Evolutionary conservation across 768 basidiomycete genomes (phyloP), one percentile per base, ranked within the genome.

Genomic region (Leccinum subgranulosum): DNA sequence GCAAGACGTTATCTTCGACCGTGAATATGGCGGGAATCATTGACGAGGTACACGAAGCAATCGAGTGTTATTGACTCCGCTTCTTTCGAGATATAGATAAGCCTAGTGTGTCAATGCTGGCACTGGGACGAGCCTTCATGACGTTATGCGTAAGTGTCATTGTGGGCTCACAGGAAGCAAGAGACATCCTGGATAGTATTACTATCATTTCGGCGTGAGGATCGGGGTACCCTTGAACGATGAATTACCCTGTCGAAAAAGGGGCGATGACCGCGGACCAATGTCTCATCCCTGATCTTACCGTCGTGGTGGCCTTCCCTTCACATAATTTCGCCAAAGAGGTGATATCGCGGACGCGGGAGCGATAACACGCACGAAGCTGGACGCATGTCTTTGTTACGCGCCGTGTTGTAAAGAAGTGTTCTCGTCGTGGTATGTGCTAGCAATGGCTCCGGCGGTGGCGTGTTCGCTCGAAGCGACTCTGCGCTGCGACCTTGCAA

Each of bases 211-310:
- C 28, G 31, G 43, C 28, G 49, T 57, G 61, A 59, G 64, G 64
- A 67, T 67, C 58, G 54, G 57, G 66, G 45, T 8, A 52, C 51
- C 53, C 54, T 54, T 39, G 41, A 52, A 47, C n/a, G 23, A 56
- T 55, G 49, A 52, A 51, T 43, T 29, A 17, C 23, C 27, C 45
- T 43, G 49, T 59, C 48, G 56, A 55, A 56, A 29, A 53, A 29
- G 50, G 29, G 41, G n/a, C 27, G 39, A 58, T 48, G 11, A 56
- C 66, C 67, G 57, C 65, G 62, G 65, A 50, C 47, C 19, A 46
- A 21, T 47, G 21, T n/a, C 36, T 45, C 21, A 39, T 51, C 53
- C 49, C 41, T 52, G 51, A 25, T 45, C 45, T 29, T n/a, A 36
- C 36, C n/a, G 31, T 11, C 15, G 31, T 15, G 21, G 10, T 25